Conservation (phyloP, 768 basidiomycete genomes). For the Hypholoma fasciculare region DNA sequence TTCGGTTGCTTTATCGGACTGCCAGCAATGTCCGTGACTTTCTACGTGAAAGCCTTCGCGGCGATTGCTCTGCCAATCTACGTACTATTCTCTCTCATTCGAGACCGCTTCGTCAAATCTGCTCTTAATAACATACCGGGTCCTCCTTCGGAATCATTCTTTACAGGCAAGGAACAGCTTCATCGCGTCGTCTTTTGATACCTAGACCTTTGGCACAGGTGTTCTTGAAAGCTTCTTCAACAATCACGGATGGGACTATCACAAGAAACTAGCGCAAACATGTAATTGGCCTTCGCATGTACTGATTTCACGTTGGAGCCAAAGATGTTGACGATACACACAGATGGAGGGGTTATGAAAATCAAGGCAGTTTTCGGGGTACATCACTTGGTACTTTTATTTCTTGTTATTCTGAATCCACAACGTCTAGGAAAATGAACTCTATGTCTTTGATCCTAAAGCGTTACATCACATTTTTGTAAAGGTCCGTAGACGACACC, state of each 20-base stretch:
- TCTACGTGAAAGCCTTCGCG: background rate
- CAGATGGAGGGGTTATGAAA: constrained; percentile 30
- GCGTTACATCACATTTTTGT: constrained; percentile 45
- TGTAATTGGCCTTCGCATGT: constrained; percentile 21
- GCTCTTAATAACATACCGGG: constrained; percentile 40
- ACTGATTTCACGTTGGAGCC: background rate
- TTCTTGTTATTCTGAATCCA: background rate
- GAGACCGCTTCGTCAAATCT: constrained; percentile 9
- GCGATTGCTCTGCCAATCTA: background rate
- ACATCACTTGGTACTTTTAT: background rate
- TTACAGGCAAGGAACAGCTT: constrained; percentile 26
- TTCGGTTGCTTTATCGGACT: background rate
- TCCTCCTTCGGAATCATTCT: constrained; percentile 30
- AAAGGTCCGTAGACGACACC: constrained; percentile 29
- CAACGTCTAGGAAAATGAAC: constrained; percentile 23
- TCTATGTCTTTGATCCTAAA: constrained; percentile 43
- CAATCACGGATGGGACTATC: constrained; percentile 34
- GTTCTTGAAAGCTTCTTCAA: constrained; percentile 32
- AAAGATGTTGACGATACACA: background rate
- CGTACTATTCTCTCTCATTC: background rate
- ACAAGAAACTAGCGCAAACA: constrained; percentile 27
- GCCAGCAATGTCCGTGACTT: background rate
- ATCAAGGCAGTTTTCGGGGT: constrained; percentile 36
- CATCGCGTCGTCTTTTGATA: background rate
- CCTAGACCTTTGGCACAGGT: constrained; percentile 22